Percentiles rank a stretch among this genome's conserved stretches.
These are phyloP conservation scores for Suillus luteus DNA, from an alignment of 768 basidiomycete genomes.

Conservation along the genomic window DNA sequence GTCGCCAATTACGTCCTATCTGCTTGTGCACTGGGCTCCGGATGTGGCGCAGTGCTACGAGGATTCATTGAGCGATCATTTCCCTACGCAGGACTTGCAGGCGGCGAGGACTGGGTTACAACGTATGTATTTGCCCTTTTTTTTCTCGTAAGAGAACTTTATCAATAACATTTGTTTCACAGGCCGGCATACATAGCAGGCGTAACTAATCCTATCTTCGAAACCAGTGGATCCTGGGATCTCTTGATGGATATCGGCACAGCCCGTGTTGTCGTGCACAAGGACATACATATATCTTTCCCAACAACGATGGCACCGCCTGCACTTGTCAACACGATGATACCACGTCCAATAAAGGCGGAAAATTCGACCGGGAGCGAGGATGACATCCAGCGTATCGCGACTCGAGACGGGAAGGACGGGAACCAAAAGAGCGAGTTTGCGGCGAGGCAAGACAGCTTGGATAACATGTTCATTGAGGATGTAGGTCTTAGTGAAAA, in stretches of 20 bases:
- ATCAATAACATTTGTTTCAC: slow-evolving; percentile 9
- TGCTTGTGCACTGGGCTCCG: slow-evolving; percentile 91
- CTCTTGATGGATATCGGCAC: slow-evolving; percentile 89
- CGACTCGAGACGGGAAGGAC: slow-evolving; percentile 52
- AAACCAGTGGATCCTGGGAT: slow-evolving; percentile 87
- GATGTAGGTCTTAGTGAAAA: slow-evolving; percentile 59
- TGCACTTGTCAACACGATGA: slow-evolving; percentile 43
- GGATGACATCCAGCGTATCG: slow-evolving; percentile 64
- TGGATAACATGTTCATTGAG: slow-evolving; percentile 89
- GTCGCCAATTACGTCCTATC: slow-evolving; percentile 92
- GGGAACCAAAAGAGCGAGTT: slow-evolving; percentile 56
- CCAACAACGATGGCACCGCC: slow-evolving; percentile 46
- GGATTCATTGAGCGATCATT: slow-evolving; percentile 93
- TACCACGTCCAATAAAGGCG: slow-evolving; percentile 60
- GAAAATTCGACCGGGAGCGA: slow-evolving; percentile 66
- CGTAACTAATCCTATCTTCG: slow-evolving; percentile 96
- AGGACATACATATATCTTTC: slow-evolving; percentile 69
- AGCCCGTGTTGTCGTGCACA: slow-evolving; percentile 84
- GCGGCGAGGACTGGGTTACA: slow-evolving; percentile 87
- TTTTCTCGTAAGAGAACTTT: background rate
- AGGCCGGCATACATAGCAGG: slow-evolving; percentile 96
- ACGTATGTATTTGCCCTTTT: slow-evolving; percentile 56
- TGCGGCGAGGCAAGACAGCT: slow-evolving; percentile 55
- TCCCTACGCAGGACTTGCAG: slow-evolving; percentile 90
- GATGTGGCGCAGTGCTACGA: slow-evolving; percentile 79